Conservation (phyloP, 225 moss, liverwort and hornwort genomes). For the Marchantia polymorpha region DNA sequence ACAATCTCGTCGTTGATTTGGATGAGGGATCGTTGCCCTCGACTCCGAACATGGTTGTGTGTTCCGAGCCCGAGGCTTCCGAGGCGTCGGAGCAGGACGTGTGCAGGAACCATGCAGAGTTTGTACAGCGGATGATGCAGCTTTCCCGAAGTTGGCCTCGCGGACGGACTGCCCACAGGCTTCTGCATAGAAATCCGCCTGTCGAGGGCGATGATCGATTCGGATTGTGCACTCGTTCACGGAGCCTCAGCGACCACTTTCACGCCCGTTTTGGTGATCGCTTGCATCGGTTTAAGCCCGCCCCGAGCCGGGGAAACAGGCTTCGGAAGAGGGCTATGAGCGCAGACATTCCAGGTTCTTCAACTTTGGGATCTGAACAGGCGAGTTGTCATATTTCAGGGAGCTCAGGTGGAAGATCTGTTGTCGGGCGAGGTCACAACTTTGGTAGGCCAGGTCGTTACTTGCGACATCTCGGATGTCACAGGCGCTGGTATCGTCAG, state of each 20-base stretch:
- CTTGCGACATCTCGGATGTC: slow-evolving; percentile 3
- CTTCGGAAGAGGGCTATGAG: slow-evolving; percentile 17
- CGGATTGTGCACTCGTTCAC: neutral
- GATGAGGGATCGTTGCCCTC: neutral
- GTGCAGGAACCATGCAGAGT: neutral
- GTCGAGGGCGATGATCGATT: slow-evolving; percentile 18
- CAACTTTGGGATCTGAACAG: slow-evolving; percentile 13
- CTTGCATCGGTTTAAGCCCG: slow-evolving; percentile 15
- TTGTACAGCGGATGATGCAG: slow-evolving; percentile 1
- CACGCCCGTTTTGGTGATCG: slow-evolving; percentile 23
- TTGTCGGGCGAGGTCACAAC: slow-evolving; percentile 4
- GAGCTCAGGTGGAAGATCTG: slow-evolving; percentile 12
- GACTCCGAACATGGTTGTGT: neutral
- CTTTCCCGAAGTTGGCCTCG: neutral
- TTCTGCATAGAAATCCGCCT: slow-evolving; percentile 2
- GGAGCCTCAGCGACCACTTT: slow-evolving; percentile 13
- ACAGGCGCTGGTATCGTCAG: neutral
- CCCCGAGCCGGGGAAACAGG: neutral
- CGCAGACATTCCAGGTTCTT: slow-evolving; percentile 13
- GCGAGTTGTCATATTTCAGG: neutral
- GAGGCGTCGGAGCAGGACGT: neutral
- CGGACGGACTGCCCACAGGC: slow-evolving; percentile 10
- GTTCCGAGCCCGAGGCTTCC: neutral
- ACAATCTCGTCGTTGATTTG: neutral
- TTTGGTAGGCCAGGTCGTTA: neutral